Evolutionary conservation across 2,329 filamentous ascomycete genomes (phyloP), one percentile per base, ranked within the genome.

Genomic region (Beauveria brongniartii): DNA sequence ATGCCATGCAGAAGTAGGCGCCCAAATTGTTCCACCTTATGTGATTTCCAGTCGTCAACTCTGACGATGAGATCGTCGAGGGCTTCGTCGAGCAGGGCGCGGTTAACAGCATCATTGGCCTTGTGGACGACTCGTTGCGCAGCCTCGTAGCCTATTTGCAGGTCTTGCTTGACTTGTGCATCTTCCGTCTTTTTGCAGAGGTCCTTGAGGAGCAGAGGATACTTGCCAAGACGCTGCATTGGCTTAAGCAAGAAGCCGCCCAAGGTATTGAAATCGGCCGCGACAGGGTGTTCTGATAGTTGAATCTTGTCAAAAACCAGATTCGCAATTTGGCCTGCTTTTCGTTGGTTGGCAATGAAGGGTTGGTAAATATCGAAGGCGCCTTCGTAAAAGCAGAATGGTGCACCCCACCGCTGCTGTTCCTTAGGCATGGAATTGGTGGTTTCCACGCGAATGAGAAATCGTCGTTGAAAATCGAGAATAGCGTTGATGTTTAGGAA

Each of bases 11-110:
- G 80, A 37, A 99, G 80, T 22, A 99, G 79, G 59, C 92, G 89
- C 46, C 94, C 94, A 68, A 99, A 97, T n/a, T 89, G 85, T 64
- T 95, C 90, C 30, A 97, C 87, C 63, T 88, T 86, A 71, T 97
- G 90, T 57, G 89, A 90, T 74, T 97, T 97, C 94, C 94, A 99
- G 72, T 99, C 94, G 69, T 97, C 94, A 1, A 99, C 93, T 55
- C 94, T 82, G 59, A 77, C 77, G 63, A 88, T 86, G 28, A 99
- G 80, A 63, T 97, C 94, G 63, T 89, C 85, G 10, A 96, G 79
- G 6, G 92, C 92, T 69, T 94, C 90, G 54, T 89, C 84, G 57
- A 95, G 81, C 56, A 97, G 83, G 70, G 96, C 91, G 55, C 90
- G 88, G 70, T 95, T 90, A 50, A 99, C 91, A 5, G 92, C 93